phyloP scores from a whole-genome alignment of 345 rosid genomes.

The Rhizophora mangle region DNA sequence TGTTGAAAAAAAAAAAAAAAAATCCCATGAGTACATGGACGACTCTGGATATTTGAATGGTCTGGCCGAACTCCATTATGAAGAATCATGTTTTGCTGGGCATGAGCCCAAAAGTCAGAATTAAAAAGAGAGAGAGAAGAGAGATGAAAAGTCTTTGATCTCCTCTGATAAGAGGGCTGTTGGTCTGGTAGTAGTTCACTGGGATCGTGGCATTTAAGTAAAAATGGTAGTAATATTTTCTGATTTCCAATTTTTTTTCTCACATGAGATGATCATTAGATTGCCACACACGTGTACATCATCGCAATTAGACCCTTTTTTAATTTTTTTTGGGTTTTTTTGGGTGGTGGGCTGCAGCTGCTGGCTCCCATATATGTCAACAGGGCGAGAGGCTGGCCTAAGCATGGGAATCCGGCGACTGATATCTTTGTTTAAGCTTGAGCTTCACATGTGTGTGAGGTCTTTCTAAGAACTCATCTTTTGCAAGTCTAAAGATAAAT shows the following conservation, averaged over 20 bases:
- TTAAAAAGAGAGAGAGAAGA: neutral
- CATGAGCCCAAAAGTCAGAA: constrained; percentile 30
- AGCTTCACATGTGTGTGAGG: too few relatives aligned
- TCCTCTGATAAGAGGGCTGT: too few relatives aligned
- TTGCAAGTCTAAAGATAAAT: too few relatives aligned
- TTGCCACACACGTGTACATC: constrained; percentile 50
- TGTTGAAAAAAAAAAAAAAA: too few relatives aligned
- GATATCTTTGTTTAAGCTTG: too few relatives aligned
- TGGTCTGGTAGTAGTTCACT: too few relatives aligned
- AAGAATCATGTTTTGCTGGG: constrained; percentile 10
- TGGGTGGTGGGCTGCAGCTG: too few relatives aligned
- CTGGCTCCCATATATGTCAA: constrained; percentile 12
- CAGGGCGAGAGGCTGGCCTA: constrained; percentile 5
- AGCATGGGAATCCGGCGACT: too few relatives aligned
- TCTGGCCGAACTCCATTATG: constrained; percentile 9
- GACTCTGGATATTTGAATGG: neutral
- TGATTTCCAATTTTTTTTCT: neutral
- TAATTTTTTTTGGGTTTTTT: too few relatives aligned
- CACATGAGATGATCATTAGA: constrained; percentile 27
- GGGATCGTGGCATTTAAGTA: constrained; percentile 13
- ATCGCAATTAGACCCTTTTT: constrained; percentile 4
- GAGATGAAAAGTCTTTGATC: too few relatives aligned
- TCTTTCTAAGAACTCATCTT: too few relatives aligned
- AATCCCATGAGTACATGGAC: neutral
- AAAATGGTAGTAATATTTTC: constrained; percentile 3